Evolutionary conservation across 2,329 filamentous ascomycete species (phyloP).

Genomic region (Monilinia polystroma): DNA sequence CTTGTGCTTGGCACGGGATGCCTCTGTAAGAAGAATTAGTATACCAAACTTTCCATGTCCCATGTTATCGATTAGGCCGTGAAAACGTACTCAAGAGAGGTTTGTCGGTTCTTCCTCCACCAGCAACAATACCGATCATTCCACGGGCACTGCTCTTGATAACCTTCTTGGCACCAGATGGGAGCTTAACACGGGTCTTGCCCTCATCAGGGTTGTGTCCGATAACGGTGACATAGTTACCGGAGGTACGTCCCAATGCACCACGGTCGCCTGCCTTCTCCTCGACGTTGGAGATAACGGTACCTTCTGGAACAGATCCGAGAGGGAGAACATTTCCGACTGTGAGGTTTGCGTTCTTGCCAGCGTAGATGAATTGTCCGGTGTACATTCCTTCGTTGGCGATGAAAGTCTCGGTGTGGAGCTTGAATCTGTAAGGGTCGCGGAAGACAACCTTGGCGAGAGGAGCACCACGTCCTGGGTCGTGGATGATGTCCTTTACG

Average conservation of each 20-base stretch:
- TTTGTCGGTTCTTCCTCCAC: slow-evolving; percentile 99
- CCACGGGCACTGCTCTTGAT: slow-evolving; percentile 87
- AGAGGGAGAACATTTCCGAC: slow-evolving; percentile 98
- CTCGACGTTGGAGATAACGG: slow-evolving; percentile 98
- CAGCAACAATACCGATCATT: slow-evolving; percentile 99
- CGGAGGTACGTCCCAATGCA: slow-evolving; percentile 91
- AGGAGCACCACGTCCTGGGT: slow-evolving; percentile 92
- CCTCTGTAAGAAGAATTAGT: slow-evolving; percentile 66
- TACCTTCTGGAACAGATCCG: slow-evolving; percentile 95
- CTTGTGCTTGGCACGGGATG: slow-evolving; percentile 99
- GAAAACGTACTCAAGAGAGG: slow-evolving; percentile 78
- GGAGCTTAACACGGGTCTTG: slow-evolving; percentile 99
- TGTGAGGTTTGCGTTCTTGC: slow-evolving; percentile 96
- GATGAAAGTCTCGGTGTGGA: slow-evolving; percentile 98
- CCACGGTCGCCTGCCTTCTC: slow-evolving; percentile 98
- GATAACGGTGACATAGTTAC: slow-evolving; percentile 98
- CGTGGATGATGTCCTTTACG: slow-evolving; percentile 93
- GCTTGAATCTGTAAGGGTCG: slow-evolving; percentile 97
- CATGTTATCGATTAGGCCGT: neutral
- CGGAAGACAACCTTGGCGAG: slow-evolving; percentile 97
- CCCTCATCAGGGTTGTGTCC: slow-evolving; percentile 98
- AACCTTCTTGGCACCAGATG: slow-evolving; percentile 98
- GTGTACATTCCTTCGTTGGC: slow-evolving; percentile 99
- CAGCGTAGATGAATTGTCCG: slow-evolving; percentile 99
- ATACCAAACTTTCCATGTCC: slow-evolving; percentile 18